Percentiles rank a stretch among this genome's conserved stretches.
Evolutionary conservation across 495 filamentous ascomycete genomes (phyloP).

Genomic region (Penicillium taxi): DNA sequence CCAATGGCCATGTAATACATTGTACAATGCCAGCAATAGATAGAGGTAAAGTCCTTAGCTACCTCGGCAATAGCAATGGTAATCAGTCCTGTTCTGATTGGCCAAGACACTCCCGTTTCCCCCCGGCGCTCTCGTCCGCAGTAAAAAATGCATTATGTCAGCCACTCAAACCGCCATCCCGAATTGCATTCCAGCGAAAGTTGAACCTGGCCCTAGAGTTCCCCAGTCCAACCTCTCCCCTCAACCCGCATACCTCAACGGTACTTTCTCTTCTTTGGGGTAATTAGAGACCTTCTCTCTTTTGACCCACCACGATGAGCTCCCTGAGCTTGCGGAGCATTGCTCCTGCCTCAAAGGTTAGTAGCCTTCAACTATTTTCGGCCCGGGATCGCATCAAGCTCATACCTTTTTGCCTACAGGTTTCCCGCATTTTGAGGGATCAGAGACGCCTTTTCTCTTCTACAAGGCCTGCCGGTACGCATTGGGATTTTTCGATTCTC

Average conservation of each 20-base stretch:
- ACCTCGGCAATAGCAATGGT: too few species aligned
- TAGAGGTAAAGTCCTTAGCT: too few species aligned
- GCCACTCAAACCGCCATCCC: constrained; percentile 34
- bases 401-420: constrained; percentile 27
- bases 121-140: too few species aligned
- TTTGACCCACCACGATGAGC: constrained; percentile 46
- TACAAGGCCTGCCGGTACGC: constrained; percentile 69
- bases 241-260: constrained; percentile 12
- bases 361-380: constrained; percentile 22
- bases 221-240: constrained; percentile 19
- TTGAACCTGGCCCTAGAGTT: constrained; percentile 17
- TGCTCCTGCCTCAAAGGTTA: constrained; percentile 49
- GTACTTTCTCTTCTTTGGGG: constrained; percentile 18
- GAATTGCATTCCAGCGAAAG: constrained; percentile 18
- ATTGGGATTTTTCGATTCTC: constrained; percentile 12
- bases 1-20: too few species aligned
- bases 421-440: constrained; percentile 39
- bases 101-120: constrained; percentile 25
- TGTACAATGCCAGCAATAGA: too few species aligned
- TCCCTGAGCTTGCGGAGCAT: constrained; percentile 53
- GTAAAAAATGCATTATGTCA: too few species aligned
- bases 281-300: constrained; percentile 25
- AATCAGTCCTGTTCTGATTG: too few species aligned
- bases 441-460: constrained; percentile 76
- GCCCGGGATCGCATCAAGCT: constrained; percentile 17